These are phyloP conservation scores for Wallacemonas rigidus DNA, from an alignment of 208 protist species.

Conservation along the genomic window DNA sequence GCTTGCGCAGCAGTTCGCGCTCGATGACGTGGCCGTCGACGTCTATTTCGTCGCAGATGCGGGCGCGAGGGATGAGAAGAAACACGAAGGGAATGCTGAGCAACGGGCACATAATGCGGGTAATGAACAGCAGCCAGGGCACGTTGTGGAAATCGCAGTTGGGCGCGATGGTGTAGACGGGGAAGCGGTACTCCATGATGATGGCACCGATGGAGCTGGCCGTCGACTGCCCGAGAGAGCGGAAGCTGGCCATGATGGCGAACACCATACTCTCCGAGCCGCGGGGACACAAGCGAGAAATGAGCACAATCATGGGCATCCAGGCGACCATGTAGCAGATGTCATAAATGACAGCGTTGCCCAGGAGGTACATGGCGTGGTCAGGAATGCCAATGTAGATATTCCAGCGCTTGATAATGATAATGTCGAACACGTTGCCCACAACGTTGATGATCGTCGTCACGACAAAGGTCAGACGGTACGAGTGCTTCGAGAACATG, in stretches of 20 bases:
- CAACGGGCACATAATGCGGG: slow-evolving; percentile 43
- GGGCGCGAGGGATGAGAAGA: slow-evolving; percentile 39
- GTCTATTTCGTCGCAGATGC: slow-evolving; percentile 42
- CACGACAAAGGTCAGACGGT: slow-evolving; percentile 40
- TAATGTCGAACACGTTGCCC: slow-evolving; percentile 48
- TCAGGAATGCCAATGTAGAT: slow-evolving; percentile 32
- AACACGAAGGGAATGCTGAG: slow-evolving; percentile 48
- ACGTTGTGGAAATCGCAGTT: slow-evolving; percentile 63
- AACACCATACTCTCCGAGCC: slow-evolving; percentile 66
- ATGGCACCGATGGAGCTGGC: slow-evolving; percentile 31
- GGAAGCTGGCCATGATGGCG: slow-evolving; percentile 59
- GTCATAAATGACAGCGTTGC: slow-evolving; percentile 48
- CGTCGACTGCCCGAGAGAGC: slow-evolving; percentile 48
- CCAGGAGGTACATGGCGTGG: slow-evolving; percentile 45
- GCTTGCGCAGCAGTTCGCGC: slow-evolving; percentile 2
- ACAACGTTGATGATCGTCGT: slow-evolving; percentile 42
- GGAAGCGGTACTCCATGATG: slow-evolving; percentile 37
- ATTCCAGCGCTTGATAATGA: slow-evolving; percentile 58
- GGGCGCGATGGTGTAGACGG: slow-evolving; percentile 23
- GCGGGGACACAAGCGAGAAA: slow-evolving; percentile 61
- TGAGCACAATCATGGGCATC: slow-evolving; percentile 65
- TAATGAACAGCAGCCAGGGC: slow-evolving; percentile 38
- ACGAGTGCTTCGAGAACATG: slow-evolving; percentile 38
- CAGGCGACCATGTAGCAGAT: slow-evolving; percentile 51
- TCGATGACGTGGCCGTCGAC: slow-evolving; percentile 31